phyloP scores from a whole-genome alignment of 495 filamentous ascomycete genomes.

The Pseudotulostoma volvatum region DNA sequence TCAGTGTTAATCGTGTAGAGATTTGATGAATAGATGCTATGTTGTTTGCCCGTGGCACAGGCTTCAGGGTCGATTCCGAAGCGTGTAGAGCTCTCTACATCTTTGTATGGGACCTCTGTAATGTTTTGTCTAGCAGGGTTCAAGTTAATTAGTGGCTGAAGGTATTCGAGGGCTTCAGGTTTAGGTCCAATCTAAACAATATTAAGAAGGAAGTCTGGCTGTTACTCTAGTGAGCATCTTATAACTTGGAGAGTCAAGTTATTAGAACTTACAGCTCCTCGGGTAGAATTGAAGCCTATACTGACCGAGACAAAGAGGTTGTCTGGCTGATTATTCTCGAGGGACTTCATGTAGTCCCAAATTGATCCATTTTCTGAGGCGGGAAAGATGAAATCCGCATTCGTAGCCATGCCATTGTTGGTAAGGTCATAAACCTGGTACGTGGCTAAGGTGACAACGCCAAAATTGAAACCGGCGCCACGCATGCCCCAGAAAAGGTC shows the following conservation, averaged over 20 bases:
- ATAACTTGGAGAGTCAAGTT: no score
- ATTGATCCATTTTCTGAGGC: slow-evolving; percentile 6
- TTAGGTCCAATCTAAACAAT: slow-evolving; percentile 1
- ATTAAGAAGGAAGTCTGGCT: slow-evolving; percentile 1
- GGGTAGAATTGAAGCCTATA: slow-evolving; percentile 1
- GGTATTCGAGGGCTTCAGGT: background rate
- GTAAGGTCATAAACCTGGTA: slow-evolving; percentile 8
- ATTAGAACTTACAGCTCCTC: no score
- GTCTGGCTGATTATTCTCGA: slow-evolving; percentile 9
- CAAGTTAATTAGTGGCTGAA: background rate
- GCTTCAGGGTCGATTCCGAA: no score
- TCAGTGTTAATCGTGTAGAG: no score
- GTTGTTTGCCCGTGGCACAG: no score
- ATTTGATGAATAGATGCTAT: no score
- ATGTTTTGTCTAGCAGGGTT: background rate
- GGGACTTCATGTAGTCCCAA: slow-evolving; percentile 12
- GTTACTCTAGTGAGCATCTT: no score
- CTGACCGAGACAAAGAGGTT: slow-evolving; percentile 8
- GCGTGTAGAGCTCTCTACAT: no score
- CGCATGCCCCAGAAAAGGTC: slow-evolving; percentile 22
- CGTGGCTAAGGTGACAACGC: slow-evolving; percentile 8
- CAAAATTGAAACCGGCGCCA: slow-evolving; percentile 20
- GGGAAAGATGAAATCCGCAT: slow-evolving; percentile 15
- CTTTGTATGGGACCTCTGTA: background rate
- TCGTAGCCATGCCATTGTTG: slow-evolving; percentile 7